phyloP scores from a whole-genome alignment of 1,139 yeast species.

The Debaryomyces sp. region DNA sequence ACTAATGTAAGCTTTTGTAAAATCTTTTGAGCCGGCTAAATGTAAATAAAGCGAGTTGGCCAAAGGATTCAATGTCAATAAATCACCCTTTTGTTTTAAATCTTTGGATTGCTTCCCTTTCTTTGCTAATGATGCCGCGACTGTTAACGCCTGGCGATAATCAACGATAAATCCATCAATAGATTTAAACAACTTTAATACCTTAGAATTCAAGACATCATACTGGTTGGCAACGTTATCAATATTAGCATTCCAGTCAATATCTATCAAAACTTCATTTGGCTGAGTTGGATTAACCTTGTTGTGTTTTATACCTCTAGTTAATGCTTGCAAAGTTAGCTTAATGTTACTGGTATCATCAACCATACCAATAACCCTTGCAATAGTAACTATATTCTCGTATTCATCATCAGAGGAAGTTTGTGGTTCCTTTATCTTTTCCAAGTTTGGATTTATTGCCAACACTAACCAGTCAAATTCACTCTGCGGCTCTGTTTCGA shows the following conservation, averaged over 20 bases:
- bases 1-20: slow-evolving; percentile 42
- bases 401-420: slow-evolving; percentile 14
- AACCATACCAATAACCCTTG: slow-evolving; percentile 50
- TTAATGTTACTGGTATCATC: slow-evolving; percentile 49
- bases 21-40: slow-evolving; percentile 49
- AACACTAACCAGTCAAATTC: slow-evolving; percentile 44
- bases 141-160: slow-evolving; percentile 34
- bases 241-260: slow-evolving; percentile 29
- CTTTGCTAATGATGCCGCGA: slow-evolving; percentile 9
- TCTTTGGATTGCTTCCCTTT: slow-evolving; percentile 13
- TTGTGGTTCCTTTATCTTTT: slow-evolving; percentile 32
- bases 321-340: slow-evolving; percentile 57
- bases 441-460: slow-evolving; percentile 45
- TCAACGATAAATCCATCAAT: slow-evolving; percentile 47
- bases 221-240: slow-evolving; percentile 23
- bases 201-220: slow-evolving; percentile 26
- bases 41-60: slow-evolving; percentile 63
- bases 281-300: slow-evolving; percentile 18
- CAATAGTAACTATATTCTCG: slow-evolving; percentile 44
- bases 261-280: slow-evolving; percentile 33
- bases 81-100: slow-evolving; percentile 23
- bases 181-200: slow-evolving; percentile 35
- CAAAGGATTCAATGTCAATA: slow-evolving; percentile 60
- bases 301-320: slow-evolving; percentile 38
- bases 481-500: slow-evolving; percentile 15